Conservation (phyloP, 2,329 filamentous ascomycete genomes). For the Didymella glomerata region DNA sequence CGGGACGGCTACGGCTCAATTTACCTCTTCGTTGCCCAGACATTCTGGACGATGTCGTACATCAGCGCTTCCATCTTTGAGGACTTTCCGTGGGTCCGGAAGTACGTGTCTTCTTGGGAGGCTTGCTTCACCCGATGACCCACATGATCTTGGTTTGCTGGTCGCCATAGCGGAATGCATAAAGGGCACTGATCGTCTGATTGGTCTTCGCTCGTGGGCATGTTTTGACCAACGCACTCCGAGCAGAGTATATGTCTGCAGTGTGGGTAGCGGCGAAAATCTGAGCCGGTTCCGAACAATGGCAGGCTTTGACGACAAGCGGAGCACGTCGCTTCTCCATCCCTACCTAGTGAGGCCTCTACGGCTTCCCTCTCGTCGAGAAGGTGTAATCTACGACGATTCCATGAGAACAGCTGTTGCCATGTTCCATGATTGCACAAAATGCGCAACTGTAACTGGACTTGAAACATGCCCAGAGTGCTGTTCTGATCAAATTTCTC, state of each 20-base stretch:
- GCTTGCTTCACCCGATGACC: not conserved
- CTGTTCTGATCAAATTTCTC: constrained; percentile 47
- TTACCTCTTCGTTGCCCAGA: constrained; percentile 43
- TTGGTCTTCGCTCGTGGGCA: constrained; percentile 16
- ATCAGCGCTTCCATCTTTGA: constrained; percentile 50
- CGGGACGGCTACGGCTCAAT: no score
- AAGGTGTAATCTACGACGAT: constrained; percentile 42
- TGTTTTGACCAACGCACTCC: constrained; percentile 45
- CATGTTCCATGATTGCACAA: constrained; percentile 62
- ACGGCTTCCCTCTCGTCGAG: constrained; percentile 51
- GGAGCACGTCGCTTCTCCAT: constrained; percentile 45
- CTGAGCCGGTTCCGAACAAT: constrained; percentile 27
- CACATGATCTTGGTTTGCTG: not conserved
- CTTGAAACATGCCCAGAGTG: constrained; percentile 58
- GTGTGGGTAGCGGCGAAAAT: constrained; percentile 34
- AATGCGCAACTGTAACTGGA: constrained; percentile 57
- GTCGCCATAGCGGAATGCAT: constrained; percentile 30
- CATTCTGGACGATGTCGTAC: constrained; percentile 41
- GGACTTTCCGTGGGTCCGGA: constrained; percentile 40
- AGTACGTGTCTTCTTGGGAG: constrained; percentile 39
- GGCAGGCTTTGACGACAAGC: constrained; percentile 42
- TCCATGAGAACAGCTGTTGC: constrained; percentile 58
- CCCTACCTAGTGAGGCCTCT: constrained; percentile 31
- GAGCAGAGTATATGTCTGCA: constrained; percentile 48
- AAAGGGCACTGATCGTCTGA: constrained; percentile 31